phyloP scores from a whole-genome alignment of 2,329 filamentous ascomycete species.

The Akanthomyces uredinophilus region DNA sequence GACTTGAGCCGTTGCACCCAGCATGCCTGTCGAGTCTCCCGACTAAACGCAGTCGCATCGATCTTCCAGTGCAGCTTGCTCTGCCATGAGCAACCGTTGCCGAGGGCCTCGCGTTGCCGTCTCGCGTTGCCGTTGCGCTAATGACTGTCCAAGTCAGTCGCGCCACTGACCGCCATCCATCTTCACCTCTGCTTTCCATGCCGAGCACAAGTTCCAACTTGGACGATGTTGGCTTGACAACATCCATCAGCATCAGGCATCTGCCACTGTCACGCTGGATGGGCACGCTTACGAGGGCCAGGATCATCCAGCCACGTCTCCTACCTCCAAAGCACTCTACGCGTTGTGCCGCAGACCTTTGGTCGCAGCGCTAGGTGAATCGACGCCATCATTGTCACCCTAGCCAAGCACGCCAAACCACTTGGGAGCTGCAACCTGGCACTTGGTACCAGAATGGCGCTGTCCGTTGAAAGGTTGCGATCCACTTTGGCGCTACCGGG shows the following conservation, averaged over 20 bases:
- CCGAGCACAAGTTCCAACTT: no score
- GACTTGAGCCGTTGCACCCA: not conserved
- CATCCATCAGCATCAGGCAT: not conserved
- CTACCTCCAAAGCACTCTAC: not conserved
- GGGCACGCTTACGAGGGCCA: not conserved
- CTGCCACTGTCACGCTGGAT: not conserved
- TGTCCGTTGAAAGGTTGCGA: constrained; percentile 3
- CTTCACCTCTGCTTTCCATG: no score
- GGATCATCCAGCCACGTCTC: not conserved
- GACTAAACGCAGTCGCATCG: not conserved
- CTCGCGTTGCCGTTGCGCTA: not conserved
- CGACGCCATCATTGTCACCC: not conserved
- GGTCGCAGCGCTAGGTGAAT: not conserved
- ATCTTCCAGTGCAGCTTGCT: not conserved
- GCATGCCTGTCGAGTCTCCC: not conserved
- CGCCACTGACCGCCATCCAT: no score
- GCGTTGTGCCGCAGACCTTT: not conserved
- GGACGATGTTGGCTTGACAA: no score
- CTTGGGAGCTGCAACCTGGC: not conserved
- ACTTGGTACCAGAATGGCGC: constrained; percentile 2
- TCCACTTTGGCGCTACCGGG: not conserved
- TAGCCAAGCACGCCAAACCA: not conserved
- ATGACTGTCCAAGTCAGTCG: not conserved
- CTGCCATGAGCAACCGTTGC: not conserved
- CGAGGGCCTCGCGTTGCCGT: not conserved